Evolutionary conservation across 805 yeast genomes (phyloP), one percentile per base, ranked within the genome.

Genomic region (Saccharomycopsis fodiens): DNA sequence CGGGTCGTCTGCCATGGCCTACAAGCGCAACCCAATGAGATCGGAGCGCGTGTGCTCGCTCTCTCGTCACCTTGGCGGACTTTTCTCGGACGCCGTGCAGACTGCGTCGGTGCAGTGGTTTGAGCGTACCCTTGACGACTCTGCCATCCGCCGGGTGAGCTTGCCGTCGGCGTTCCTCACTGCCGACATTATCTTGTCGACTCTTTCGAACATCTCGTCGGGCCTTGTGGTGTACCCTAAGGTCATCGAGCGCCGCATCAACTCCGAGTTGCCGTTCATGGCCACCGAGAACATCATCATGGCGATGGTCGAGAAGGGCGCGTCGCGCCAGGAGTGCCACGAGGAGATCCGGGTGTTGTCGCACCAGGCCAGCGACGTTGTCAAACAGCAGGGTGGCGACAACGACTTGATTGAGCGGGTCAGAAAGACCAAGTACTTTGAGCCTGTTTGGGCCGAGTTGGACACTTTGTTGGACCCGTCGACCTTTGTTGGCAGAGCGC

Each of bases 291-390:
- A 93, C 69, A 78, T 93, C 65, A 93, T 93, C 66, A 93, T 93
- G 98, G 98, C 98, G 44, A 93, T 93, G 97, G 98, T 93, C 48
- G 95, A 88, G 68, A 82, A 83, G 64, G 97, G 97, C 57, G 97
- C 85, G 27, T 88, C 95, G 27, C 84, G 98, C 76, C 98, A 93
- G 73, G 96, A 91, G 48, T 91, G 96, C 61, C 98, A 93, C 68
- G 98, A 93, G 72, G 84, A 85, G 68, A 89, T 93, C 68, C 82
- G 98, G 68, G 97, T 93, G 25, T 74, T 93, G 50, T 86, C 96
- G 10, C 98, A 93, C 65, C 91, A 93, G 71, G 98, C 98, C 10
- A 89, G 95, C 50, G 89, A 86, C 42, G 96, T 89, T 51, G 98
- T 93, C 48, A 93, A 93, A 67, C 96, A 88, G 66, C 82, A 93